phyloP scores from a whole-genome alignment of 108 stramenopile genomes.

The Schizochytrium sp. region DNA sequence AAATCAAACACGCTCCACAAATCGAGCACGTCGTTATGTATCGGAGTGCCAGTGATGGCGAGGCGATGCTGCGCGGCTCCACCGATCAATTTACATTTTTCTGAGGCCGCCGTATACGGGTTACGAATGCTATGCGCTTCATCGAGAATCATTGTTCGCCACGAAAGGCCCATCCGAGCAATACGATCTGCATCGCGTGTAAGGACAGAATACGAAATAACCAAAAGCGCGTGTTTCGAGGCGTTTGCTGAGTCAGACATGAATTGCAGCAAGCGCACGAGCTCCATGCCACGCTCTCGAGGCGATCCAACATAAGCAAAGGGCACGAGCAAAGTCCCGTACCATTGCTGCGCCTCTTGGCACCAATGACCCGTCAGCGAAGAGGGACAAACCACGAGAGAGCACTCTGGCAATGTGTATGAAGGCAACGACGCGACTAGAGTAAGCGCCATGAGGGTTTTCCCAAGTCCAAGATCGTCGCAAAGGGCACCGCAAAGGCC shows the following conservation, averaged over 20 bases:
- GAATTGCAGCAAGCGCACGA: neutral
- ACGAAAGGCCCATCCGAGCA: neutral
- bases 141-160: neutral
- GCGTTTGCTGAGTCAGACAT: neutral
- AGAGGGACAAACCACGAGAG: neutral
- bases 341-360: neutral
- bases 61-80: neutral
- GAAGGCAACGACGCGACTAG: neutral
- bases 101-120: neutral
- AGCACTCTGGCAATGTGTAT: neutral
- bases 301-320: neutral
- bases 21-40: slow-evolving; percentile 71
- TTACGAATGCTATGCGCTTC: slow-evolving; percentile 10
- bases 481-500: neutral
- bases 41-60: slow-evolving; percentile 41
- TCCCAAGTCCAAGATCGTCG: slow-evolving; percentile 8
- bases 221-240: neutral
- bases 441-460: slow-evolving; percentile 13
- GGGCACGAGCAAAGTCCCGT: neutral
- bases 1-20: slow-evolving; percentile 71
- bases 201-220: neutral
- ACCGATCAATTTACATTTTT: neutral
- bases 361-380: neutral
- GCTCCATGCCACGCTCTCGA: neutral
- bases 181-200: neutral